These are phyloP conservation scores for Pyropia yezoensis DNA, from an alignment of 23 red algal species.

Conservation along the genomic window DNA sequence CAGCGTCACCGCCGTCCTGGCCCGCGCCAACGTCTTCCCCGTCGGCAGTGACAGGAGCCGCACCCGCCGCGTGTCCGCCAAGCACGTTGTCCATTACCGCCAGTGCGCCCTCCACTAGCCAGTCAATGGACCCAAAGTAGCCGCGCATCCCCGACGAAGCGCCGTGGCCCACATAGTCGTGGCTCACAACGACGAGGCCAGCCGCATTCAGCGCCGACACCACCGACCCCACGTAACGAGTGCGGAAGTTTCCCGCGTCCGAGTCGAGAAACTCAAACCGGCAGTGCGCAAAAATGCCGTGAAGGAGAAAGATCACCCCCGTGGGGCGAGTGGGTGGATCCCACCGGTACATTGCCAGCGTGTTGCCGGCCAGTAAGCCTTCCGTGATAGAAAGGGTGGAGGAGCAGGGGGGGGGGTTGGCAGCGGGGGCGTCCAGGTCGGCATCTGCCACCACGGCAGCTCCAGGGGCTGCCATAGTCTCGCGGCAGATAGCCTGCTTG, in stretches of 20 bases:
- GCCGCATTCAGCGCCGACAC: constrained; percentile 40
- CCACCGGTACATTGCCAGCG: constrained; percentile 52
- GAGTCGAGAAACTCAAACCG: constrained; percentile 69
- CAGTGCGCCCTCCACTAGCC: too few species aligned
- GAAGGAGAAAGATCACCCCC: constrained; percentile 38
- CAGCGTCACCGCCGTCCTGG: too few species aligned
- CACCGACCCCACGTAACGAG: constrained; percentile 39
- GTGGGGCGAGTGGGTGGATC: constrained; percentile 22
- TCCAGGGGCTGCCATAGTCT: too few species aligned
- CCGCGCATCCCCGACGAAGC: constrained; percentile 41
- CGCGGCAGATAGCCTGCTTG: too few species aligned
- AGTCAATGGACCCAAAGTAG: constrained; percentile 36
- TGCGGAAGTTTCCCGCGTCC: constrained; percentile 44
- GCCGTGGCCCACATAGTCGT: constrained; percentile 89
- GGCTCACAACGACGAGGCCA: constrained; percentile 57
- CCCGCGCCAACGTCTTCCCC: too few species aligned
- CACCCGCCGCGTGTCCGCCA: too few species aligned
- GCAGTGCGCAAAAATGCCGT: constrained; percentile 49
- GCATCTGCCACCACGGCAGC: too few species aligned
- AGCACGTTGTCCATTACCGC: too few species aligned
- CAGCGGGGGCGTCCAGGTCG: too few species aligned
- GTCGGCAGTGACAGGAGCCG: too few species aligned
- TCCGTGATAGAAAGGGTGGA: too few species aligned
- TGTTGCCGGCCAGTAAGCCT: constrained; percentile 11
- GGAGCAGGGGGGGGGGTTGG: too few species aligned